Evolutionary conservation across 148 eudicot genomes (phyloP), one percentile per base, ranked within the genome.

Genomic region (Amaranthus cruentus): DNA sequence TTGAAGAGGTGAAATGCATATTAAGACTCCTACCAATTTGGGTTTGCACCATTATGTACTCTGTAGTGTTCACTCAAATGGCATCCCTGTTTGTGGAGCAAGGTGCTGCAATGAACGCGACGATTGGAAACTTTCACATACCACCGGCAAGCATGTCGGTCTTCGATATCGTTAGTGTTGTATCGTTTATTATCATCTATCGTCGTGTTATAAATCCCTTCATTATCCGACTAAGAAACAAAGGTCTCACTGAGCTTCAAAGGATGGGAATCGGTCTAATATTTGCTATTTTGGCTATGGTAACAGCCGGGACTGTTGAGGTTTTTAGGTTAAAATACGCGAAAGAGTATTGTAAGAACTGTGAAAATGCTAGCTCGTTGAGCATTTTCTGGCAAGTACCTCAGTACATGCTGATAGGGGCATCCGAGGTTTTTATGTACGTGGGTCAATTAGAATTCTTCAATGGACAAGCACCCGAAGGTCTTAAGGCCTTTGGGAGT

Each of bases 71-170:
- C 86, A 87, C 97, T 56, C 97, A 91, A 73, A 89, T 84, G 97
- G 83, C 88, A 0, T 89, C 97, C 0, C 83, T 91, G 18, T 91
- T 91, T 53, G 97, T 91, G 5, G 97, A 82, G 70, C 97, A 91
- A 85, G 97, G 93, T 6, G 97, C 89, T 18, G 88, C 83, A 15
- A 91, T 91, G 97, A 84, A 81, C 58, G 80, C 83, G 4, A 84
- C 73, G 42, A 38, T 85, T 12, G 69, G 85, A 52, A 51, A 21
- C 50, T 91, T 88, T 67, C 82, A 77, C 71, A 85, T 91, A 49
- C 96, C 96, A 53, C 91, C 93, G 5, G 96, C 96, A 3, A 89
- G 91, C 86, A 91, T 91, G 97, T 89, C 97, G 3, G 82, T 78
- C 73, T 91, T 89, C 49, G 91, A 89, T 75, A 89, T 91, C 71